Percentiles rank a stretch among this genome's conserved stretches.
These are phyloP conservation scores for Globisporangium nagaii DNA, from an alignment of 352 stramenopile genomes.

Conservation along the genomic window DNA sequence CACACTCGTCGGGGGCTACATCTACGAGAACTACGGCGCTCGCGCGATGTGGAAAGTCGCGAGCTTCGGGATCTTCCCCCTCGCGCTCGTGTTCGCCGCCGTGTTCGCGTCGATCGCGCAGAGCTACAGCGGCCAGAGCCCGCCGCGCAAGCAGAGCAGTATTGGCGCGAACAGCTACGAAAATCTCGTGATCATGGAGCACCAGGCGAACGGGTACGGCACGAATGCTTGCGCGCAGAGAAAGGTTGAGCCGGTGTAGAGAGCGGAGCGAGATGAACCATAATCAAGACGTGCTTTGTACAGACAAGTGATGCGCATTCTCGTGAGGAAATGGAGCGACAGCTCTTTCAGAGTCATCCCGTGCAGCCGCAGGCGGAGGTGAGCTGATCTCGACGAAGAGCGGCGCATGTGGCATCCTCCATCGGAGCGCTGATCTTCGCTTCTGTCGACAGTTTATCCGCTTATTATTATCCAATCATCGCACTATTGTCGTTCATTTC, in stretches of 20 bases:
- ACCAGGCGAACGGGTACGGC: not conserved
- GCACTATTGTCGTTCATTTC: too few relatives aligned
- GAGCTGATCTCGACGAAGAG: too few relatives aligned
- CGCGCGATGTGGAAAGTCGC: slow-evolving; percentile 59
- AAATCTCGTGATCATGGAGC: not conserved
- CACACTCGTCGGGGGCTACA: slow-evolving; percentile 61
- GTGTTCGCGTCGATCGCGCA: slow-evolving; percentile 42
- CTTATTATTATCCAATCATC: too few relatives aligned
- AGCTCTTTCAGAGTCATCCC: too few relatives aligned
- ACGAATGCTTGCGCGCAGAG: not conserved
- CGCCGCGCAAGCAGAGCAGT: slow-evolving; percentile 8
- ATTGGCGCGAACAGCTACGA: not conserved
- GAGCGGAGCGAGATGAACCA: too few relatives aligned
- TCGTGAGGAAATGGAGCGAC: too few relatives aligned
- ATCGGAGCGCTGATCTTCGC: too few relatives aligned
- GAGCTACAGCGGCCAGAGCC: slow-evolving; percentile 17
- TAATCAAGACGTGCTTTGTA: too few relatives aligned
- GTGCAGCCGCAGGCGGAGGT: too few relatives aligned
- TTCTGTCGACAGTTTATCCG: too few relatives aligned
- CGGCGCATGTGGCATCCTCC: too few relatives aligned
- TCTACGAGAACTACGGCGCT: slow-evolving; percentile 59
- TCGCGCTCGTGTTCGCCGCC: slow-evolving; percentile 33
- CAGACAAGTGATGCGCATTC: too few relatives aligned
- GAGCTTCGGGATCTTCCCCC: slow-evolving; percentile 39
- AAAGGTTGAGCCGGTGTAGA: not conserved